Percentiles rank a stretch among this genome's conserved stretches.
These are phyloP conservation scores for Picea glauca DNA, from an alignment of 75 land plant genomes.

Conservation along the genomic window DNA sequence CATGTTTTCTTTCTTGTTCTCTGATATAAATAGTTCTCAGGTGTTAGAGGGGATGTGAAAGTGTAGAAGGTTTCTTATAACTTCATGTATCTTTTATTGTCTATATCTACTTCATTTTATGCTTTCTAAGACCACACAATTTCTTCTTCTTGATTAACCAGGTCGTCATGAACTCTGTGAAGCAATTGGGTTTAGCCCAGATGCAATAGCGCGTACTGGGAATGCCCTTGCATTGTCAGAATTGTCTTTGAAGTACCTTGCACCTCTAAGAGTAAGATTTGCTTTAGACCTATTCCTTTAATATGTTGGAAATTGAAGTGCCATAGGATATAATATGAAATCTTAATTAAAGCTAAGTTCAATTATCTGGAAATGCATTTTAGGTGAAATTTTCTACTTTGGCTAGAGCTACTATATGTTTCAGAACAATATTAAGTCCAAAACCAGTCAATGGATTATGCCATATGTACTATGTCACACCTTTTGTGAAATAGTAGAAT, in stretches of 20 bases:
- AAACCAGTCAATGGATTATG: too few relatives aligned
- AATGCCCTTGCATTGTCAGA: slow-evolving; percentile 77
- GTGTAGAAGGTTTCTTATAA: background rate
- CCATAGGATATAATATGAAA: background rate
- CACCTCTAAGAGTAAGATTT: slow-evolving; percentile 65
- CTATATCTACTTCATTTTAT: background rate
- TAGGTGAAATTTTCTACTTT: too few relatives aligned
- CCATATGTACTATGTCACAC: too few relatives aligned
- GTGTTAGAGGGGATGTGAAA: background rate
- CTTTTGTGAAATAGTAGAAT: too few relatives aligned
- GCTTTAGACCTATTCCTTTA: background rate
- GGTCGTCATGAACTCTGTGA: slow-evolving; percentile 81
- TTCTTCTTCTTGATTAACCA: slow-evolving; percentile 22
- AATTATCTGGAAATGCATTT: background rate
- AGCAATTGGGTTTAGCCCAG: slow-evolving; percentile 65
- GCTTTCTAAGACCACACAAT: background rate
- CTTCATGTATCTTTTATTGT: background rate
- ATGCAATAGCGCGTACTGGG: slow-evolving; percentile 72
- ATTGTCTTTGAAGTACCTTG: slow-evolving; percentile 61
- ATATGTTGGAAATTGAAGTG: background rate
- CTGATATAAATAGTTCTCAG: background rate
- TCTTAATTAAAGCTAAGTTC: background rate
- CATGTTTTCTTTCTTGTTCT: too few relatives aligned
- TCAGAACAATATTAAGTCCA: too few relatives aligned
- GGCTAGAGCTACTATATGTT: too few relatives aligned